Evolutionary conservation across 2,329 filamentous ascomycete genomes (phyloP), one percentile per base, ranked within the genome.

Genomic region (Cordyceps cicadae): DNA sequence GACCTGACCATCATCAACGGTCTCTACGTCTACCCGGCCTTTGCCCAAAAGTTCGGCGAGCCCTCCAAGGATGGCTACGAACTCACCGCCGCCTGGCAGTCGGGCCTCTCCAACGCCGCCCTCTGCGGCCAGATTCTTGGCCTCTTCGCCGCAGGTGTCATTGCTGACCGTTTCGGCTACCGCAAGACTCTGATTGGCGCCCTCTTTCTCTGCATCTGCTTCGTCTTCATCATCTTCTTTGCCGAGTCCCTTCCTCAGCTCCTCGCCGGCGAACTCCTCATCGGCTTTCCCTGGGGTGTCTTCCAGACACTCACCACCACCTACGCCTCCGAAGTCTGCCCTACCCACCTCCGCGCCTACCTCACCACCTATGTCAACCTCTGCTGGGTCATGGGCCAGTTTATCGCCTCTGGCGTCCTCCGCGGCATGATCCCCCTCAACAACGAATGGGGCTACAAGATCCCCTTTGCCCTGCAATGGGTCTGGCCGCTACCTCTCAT

Each of bases 221-320:
- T 80, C 64, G 77, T 83, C 61, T 81, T 79, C 59, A 73, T 80
- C 60, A 70, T 75, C 54, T 81, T 81, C 69, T 81, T 81, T 57
- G 73, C 76, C 2, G 65, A 74, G 61, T 70, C 69, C 9, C 69
- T 79, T 3, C 63, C 70, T 1, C 70, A 76, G 64, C 73, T 80
- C 0, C 71, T 80, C 3, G 71, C 73, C 5, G 77, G 77, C 11
- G 74, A 80, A 65, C 71, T 81, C 21, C 70, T 81, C 2, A 75
- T 75, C 3, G 79, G 79, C 7, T 68, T 81, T 9, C 77, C 78
- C 0, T 80, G 77, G 73, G 75, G 75, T 15, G 71, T 75, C 9
- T 77, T 81, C 67, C 76, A 78, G 63, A 79, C 78, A 0, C 65
- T 81, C 5, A 75, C 75, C 0, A 75, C 76, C 0, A 76, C 79